phyloP scores from a whole-genome alignment of 805 yeast genomes.

The Yueomyces sp. region DNA sequence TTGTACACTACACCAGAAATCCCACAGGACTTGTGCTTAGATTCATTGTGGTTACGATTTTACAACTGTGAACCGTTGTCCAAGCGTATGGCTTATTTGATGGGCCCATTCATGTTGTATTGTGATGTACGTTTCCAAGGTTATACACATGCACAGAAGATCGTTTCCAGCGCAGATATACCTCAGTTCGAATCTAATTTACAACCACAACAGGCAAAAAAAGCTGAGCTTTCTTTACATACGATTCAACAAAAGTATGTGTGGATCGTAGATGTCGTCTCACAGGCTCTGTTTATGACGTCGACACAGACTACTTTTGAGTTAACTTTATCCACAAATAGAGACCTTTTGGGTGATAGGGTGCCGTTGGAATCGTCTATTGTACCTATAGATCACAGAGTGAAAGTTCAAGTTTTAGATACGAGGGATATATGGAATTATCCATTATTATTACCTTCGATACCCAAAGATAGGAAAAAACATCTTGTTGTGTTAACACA shows the following conservation, averaged over 20 bases:
- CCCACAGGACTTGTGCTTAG: slow-evolving; percentile 15
- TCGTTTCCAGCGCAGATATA: slow-evolving; percentile 62
- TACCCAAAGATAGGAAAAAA: slow-evolving; percentile 24
- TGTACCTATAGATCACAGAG: slow-evolving; percentile 19
- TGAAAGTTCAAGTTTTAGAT: slow-evolving; percentile 38
- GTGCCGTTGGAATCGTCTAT: too few species aligned
- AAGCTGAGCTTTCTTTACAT: slow-evolving; percentile 50
- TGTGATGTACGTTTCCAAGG: slow-evolving; percentile 51
- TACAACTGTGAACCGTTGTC: slow-evolving; percentile 40
- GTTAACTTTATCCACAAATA: slow-evolving; percentile 25
- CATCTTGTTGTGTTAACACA: slow-evolving; percentile 65
- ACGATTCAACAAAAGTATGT: slow-evolving; percentile 41
- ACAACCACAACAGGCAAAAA: slow-evolving; percentile 51
- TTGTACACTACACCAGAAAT: slow-evolving; percentile 24
- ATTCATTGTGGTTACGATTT: slow-evolving; percentile 40
- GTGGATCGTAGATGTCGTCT: slow-evolving; percentile 61
- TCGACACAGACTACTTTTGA: slow-evolving; percentile 52
- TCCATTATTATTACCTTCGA: slow-evolving; percentile 23
- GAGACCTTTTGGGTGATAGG: neutral
- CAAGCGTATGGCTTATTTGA: slow-evolving; percentile 52
- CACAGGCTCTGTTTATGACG: slow-evolving; percentile 58
- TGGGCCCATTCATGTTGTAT: slow-evolving; percentile 67
- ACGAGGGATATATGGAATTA: slow-evolving; percentile 63
- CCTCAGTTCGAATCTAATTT: slow-evolving; percentile 64
- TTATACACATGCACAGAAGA: slow-evolving; percentile 35